Evolutionary conservation across 2,329 filamentous ascomycete species (phyloP).

Genomic region (Diaporthe citrichinensis): DNA sequence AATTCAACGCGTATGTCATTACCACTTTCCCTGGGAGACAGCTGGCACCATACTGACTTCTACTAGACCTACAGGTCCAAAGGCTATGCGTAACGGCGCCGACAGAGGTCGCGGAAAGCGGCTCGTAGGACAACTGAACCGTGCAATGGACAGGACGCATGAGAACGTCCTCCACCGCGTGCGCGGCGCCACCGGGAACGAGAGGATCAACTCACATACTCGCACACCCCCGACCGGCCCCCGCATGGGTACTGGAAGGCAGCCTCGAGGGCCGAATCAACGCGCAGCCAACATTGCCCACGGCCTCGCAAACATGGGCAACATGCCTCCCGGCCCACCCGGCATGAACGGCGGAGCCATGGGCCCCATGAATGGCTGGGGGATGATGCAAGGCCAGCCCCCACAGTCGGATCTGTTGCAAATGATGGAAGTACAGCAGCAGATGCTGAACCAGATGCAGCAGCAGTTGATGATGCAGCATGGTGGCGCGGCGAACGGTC

Average conservation of each 20-base stretch:
- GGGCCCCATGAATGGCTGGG: constrained; percentile 61
- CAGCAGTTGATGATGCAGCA: constrained; percentile 70
- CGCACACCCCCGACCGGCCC: constrained; percentile 81
- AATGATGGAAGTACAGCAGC: constrained; percentile 90
- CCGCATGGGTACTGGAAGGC: constrained; percentile 65
- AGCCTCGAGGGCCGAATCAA: constrained; percentile 66
- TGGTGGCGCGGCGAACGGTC: constrained; percentile 59
- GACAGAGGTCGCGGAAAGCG: constrained; percentile 79
- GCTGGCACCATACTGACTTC: constrained; percentile 55
- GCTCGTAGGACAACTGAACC: constrained; percentile 87
- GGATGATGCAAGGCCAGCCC: constrained; percentile 63
- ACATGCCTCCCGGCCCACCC: constrained; percentile 54
- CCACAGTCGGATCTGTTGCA: constrained; percentile 71
- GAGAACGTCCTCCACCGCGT: constrained; percentile 87
- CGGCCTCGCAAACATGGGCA: constrained; percentile 62
- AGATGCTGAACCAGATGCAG: constrained; percentile 85
- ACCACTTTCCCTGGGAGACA: constrained; percentile 34
- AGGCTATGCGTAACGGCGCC: constrained; percentile 88
- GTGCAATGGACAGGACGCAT: constrained; percentile 82
- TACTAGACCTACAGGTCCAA: constrained; percentile 89
- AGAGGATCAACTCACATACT: constrained; percentile 84
- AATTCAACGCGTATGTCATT: constrained; percentile 71
- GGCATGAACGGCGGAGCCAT: constrained; percentile 54
- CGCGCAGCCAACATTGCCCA: constrained; percentile 64
- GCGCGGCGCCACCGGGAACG: constrained; percentile 77